Percentiles rank a stretch among this genome's conserved stretches.
Evolutionary conservation across 768 basidiomycete genomes (phyloP).

Genomic region (Roridomyces roridus): DNA sequence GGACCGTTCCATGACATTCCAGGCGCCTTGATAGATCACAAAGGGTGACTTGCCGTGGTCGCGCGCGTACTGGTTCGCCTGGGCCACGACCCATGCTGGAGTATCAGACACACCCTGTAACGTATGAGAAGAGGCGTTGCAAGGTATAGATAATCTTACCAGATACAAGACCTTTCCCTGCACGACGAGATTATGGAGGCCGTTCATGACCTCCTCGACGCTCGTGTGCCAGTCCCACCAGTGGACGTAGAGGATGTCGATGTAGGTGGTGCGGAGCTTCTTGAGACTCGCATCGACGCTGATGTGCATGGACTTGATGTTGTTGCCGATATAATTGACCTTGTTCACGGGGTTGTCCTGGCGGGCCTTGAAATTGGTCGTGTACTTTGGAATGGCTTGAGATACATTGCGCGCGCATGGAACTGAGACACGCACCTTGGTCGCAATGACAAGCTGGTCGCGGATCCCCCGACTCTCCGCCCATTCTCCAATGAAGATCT

Average conservation of each 20-base stretch:
- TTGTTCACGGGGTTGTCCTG: constrained; percentile 19
- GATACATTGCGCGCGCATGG: not conserved
- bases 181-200: constrained; percentile 55
- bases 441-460: constrained; percentile 55
- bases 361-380: not conserved
- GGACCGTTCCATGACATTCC: constrained; percentile 42
- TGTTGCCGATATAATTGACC: constrained; percentile 46
- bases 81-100: constrained; percentile 18
- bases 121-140: not conserved
- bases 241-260: no score
- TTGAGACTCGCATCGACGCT: no score
- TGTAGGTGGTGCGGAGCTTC: no score
- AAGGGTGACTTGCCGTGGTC: constrained; percentile 50
- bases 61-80: constrained; percentile 48
- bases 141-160: no score
- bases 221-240: no score
- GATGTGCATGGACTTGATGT: constrained; percentile 32
- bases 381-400: not conserved
- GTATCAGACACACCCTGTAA: constrained; percentile 33
- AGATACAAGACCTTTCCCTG: constrained; percentile 53
- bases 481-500: constrained; percentile 61
- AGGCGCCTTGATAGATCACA: constrained; percentile 48
- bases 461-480: constrained; percentile 49
- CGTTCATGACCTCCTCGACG: constrained; percentile 23
- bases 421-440: constrained; percentile 47